Base-by-base conservation (phyloP, 2,329 filamentous ascomycete species). In the Fusarium nygamai region DNA sequence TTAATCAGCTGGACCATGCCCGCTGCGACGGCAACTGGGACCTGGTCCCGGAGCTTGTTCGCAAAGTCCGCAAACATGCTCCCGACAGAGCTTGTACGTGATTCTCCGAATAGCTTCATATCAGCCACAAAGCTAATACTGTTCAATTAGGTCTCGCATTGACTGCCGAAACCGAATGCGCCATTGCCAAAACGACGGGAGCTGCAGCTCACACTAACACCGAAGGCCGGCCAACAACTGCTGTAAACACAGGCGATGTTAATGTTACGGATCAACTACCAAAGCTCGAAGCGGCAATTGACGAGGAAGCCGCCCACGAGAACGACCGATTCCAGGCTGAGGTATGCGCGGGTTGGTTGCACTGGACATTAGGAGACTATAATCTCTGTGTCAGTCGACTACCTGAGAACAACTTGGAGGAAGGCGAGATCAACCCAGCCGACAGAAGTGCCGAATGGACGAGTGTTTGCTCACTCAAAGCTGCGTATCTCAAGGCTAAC, bases 41-140 rank as follows among this genome's bases (percentile, higher is more conserved):
- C 76, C 91, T 93, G 36, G 89, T 98, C 36, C 94, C 94, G 33
- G 96, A 98, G 85, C 89, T 97, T 73, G 92, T 96, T 78, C 91
- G 96, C 82, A 99, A 99, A 84, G 89, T 98, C 79, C 93, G 93
- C 80, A 98, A 99, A 84, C 96, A 99, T 88, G 94, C 95, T 78
- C 92, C 95, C 46, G 90, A 93, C 70, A 90, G 94, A 82, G 90
- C 90, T 84, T 98, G 96, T 98, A 92, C 78, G 90, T 48, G 58
- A 54, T 64, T 54, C 34, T 58, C 59, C 36, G 56, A 58, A 64
- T 51, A 50, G 44, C 39, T 39, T 58, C 48, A 56, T 31, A 46
- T 38, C 50, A 36, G n/a, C 10, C 33, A 41, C 27, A 34, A 51
- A 44, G 41, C 61, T 80, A 68, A 78, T 51, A 48, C 39, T 41